phyloP scores from a whole-genome alignment of 495 filamentous ascomycete species.

The Darksidea phi region DNA sequence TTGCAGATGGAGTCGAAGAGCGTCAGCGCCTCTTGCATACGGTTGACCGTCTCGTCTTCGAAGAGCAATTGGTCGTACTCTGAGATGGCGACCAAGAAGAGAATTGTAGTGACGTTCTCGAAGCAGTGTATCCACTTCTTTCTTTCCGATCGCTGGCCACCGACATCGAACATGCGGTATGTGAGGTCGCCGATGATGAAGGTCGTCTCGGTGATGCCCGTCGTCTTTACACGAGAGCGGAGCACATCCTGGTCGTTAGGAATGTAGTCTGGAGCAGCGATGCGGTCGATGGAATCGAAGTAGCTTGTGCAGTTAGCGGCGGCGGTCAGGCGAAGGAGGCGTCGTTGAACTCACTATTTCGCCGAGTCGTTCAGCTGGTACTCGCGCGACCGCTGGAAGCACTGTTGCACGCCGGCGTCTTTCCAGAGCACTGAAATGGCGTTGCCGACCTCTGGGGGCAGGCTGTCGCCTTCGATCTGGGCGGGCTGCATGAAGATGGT shows the following conservation, averaged over 20 bases:
- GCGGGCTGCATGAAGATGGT: slow-evolving; percentile 44
- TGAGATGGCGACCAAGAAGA: slow-evolving; percentile 94
- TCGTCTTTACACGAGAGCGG: slow-evolving; percentile 86
- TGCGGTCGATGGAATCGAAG: slow-evolving; percentile 82
- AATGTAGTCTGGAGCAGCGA: slow-evolving; percentile 83
- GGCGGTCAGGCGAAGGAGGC: slow-evolving; percentile 18
- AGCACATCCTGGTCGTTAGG: slow-evolving; percentile 97
- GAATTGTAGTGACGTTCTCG: slow-evolving; percentile 88
- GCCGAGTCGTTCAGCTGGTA: slow-evolving; percentile 95
- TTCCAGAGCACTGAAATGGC: slow-evolving; percentile 84
- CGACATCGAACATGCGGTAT: slow-evolving; percentile 99
- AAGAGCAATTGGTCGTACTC: slow-evolving; percentile 97
- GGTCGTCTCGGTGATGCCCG: slow-evolving; percentile 94
- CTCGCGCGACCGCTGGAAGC: slow-evolving; percentile 87
- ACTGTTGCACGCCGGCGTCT: slow-evolving; percentile 78
- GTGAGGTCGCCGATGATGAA: slow-evolving; percentile 94
- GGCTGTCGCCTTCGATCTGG: slow-evolving; percentile 43
- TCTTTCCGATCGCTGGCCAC: slow-evolving; percentile 92
- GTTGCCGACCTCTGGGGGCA: slow-evolving; percentile 67
- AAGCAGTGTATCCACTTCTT: slow-evolving; percentile 99
- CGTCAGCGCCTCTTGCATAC: slow-evolving; percentile 99
- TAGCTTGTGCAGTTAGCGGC: slow-evolving; percentile 61
- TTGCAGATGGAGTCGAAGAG: slow-evolving; percentile 97
- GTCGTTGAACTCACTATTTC: slow-evolving; percentile 68
- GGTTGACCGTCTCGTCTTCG: slow-evolving; percentile 97